Conservation (phyloP, 2,329 filamentous ascomycete genomes). For the Parastagonospora avenae region DNA sequence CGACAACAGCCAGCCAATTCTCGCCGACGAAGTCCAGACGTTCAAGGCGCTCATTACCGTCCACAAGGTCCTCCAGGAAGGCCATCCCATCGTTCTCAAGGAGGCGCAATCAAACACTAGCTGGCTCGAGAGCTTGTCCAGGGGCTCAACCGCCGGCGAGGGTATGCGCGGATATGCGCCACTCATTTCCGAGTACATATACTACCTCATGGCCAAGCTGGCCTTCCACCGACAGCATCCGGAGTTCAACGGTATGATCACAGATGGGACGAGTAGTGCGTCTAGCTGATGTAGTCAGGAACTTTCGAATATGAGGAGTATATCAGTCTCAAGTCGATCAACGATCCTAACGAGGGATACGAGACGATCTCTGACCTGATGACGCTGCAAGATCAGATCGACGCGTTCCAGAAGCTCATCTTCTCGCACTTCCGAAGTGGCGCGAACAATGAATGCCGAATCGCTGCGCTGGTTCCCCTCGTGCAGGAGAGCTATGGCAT, state of each 20-base stretch:
- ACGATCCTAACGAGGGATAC: constrained; percentile 95
- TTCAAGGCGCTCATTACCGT: constrained; percentile 98
- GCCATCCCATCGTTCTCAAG: constrained; percentile 82
- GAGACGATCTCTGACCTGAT: constrained; percentile 97
- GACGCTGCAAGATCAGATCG: constrained; percentile 96
- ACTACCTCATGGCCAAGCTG: constrained; percentile 91
- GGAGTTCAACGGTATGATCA: constrained; percentile 82
- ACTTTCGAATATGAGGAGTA: constrained; percentile 99
- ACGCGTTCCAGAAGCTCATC: constrained; percentile 97
- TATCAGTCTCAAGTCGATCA: constrained; percentile 95
- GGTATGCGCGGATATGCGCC: constrained; percentile 87
- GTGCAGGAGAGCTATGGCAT: constrained; percentile 99
- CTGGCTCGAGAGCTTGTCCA: constrained; percentile 91
- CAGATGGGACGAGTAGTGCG: not conserved
- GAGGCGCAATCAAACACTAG: constrained; percentile 87
- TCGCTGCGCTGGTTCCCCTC: constrained; percentile 88
- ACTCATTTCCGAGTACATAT: constrained; percentile 95
- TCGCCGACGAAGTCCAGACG: constrained; percentile 97
- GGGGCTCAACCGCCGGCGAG: constrained; percentile 76
- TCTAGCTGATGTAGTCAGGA: constrained; percentile 47
- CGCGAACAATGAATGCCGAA: constrained; percentile 94
- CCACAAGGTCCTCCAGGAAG: constrained; percentile 97
- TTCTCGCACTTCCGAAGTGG: constrained; percentile 94
- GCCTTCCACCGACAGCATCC: constrained; percentile 96
- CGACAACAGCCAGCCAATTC: constrained; percentile 80